Evolutionary conservation across 2,329 filamentous ascomycete genomes (phyloP).

Genomic region (Penicillium sp.): DNA sequence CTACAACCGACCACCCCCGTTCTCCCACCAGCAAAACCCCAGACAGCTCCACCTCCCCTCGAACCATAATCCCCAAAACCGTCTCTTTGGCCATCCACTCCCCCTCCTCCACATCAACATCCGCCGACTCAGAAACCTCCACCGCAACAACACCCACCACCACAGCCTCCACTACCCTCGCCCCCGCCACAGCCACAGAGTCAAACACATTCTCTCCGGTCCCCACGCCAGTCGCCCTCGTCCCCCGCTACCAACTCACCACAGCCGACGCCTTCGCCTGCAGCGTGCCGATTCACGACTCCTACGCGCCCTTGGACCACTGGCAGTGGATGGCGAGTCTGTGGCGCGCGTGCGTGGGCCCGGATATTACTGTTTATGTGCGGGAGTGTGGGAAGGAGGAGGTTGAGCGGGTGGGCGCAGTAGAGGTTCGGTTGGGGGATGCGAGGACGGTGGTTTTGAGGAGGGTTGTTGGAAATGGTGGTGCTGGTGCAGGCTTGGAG

Average conservation of each 20-base stretch:
- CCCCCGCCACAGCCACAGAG: slow-evolving; percentile 9
- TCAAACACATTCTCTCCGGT: too few species aligned
- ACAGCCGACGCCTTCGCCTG: slow-evolving; percentile 75
- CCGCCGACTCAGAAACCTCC: slow-evolving; percentile 28
- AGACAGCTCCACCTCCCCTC: slow-evolving; percentile 27
- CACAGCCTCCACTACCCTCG: background rate
- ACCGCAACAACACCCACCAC: slow-evolving; percentile 20
- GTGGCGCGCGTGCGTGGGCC: slow-evolving; percentile 82
- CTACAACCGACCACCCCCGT: background rate
- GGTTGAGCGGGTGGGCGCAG: slow-evolving; percentile 47
- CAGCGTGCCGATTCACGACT: slow-evolving; percentile 71
- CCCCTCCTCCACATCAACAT: slow-evolving; percentile 30
- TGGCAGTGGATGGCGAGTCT: slow-evolving; percentile 97
- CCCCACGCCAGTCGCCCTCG: slow-evolving; percentile 68
- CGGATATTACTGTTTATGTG: slow-evolving; percentile 61
- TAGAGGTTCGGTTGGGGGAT: slow-evolving; percentile 59
- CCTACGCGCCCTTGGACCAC: slow-evolving; percentile 81
- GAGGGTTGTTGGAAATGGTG: slow-evolving; percentile 30
- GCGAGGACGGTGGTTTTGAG: slow-evolving; percentile 56
- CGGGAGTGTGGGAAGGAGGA: slow-evolving; percentile 45
- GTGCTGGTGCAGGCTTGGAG: slow-evolving; percentile 51
- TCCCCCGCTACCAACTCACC: slow-evolving; percentile 78
- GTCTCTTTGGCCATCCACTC: slow-evolving; percentile 33
- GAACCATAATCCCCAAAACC: slow-evolving; percentile 35
- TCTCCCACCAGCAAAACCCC: background rate